Base-by-base conservation (phyloP, 208 protist species). In the Leishmania mexicana region DNA sequence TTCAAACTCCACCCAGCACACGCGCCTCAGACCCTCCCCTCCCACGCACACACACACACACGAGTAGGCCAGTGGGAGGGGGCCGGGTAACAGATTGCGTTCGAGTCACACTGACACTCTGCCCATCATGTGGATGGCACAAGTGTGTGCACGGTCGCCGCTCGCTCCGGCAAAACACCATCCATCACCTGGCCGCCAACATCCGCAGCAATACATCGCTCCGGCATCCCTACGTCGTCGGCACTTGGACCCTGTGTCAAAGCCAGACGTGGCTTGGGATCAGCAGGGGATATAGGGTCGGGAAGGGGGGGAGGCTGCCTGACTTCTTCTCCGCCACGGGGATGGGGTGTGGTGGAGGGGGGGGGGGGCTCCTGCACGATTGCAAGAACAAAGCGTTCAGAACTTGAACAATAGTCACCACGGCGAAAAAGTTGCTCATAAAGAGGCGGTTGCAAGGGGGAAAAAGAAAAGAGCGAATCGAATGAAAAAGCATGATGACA, bases 391-490 rank as follows among this genome's bases (percentile, higher is more conserved):
- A 24, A 31, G 28, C 5, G 57, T 13, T 62, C 8, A 62, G 57
- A 0, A 31, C 24, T 6, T 62, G 17, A 62, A 31, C 28, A 8
- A 11, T 11, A 31, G 57, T 0, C 17, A 24, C 57, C 2, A 1
- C 7, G 57, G 57, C 1, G 28, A 31, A 31, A 31, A 62, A 0
- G 28, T 2, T 31, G n/a, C 24, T 62, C 57, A 1, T 31, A 31
- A 24, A 62, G 57, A 62, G 31, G 57, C 24, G 17, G 57, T 0
- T 4, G 57, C 57, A 2, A 72, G 40, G 7, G 21, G 53, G 68
- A 49, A 80, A 71, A 83, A 75, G 76, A 80, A 72, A 40, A 76
- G 45, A 42, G 60, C 21, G 21, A 8, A 62, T 31, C 24, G 24
- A 24, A 62, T 1, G 57, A 31, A 31, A 62, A 62, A 7, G 24